Evolutionary conservation across 163 green algal species (phyloP).

Genomic region (Scenedesmus sp.): DNA sequence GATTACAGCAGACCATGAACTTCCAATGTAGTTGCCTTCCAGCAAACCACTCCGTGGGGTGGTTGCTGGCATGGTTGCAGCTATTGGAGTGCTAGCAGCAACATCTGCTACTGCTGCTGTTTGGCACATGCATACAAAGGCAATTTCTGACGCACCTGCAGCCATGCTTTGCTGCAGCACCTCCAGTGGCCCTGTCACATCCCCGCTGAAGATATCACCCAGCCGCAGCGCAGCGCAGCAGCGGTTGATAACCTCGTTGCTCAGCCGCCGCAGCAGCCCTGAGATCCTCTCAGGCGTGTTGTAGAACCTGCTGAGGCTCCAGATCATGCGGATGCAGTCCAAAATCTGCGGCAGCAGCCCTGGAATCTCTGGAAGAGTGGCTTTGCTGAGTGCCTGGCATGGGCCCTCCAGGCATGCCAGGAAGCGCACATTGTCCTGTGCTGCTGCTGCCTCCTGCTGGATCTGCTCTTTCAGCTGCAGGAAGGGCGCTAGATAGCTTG

Average conservation of each 20-base stretch:
- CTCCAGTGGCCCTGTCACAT: constrained; percentile 37
- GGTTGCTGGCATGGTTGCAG: not conserved
- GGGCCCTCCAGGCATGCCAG: constrained; percentile 83
- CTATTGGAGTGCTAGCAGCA: not conserved
- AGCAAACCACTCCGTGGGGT: not conserved
- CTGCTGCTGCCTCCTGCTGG: constrained; percentile 81
- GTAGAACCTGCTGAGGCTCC: constrained; percentile 87
- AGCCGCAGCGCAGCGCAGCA: constrained; percentile 80
- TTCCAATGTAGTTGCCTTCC: not conserved
- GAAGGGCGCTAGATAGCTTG: constrained; percentile 86
- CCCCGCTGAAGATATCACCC: constrained; percentile 76
- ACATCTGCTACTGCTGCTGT: not conserved
- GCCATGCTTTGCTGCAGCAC: constrained; percentile 66
- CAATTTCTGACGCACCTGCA: constrained; percentile 41
- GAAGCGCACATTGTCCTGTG: constrained; percentile 91
- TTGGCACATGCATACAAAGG: constrained; percentile 22
- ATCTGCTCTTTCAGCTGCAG: constrained; percentile 82
- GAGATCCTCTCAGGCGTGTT: constrained; percentile 86
- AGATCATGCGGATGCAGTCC: constrained; percentile 88
- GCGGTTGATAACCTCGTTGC: constrained; percentile 86
- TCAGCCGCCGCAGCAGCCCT: constrained; percentile 86
- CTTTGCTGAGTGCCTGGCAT: constrained; percentile 78
- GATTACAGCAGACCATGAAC: not conserved
- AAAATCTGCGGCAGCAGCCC: constrained; percentile 83
- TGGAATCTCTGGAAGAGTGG: constrained; percentile 74